These are phyloP conservation scores for Teunomyces funiuensis DNA, from an alignment of 805 yeast species.

Conservation along the genomic window DNA sequence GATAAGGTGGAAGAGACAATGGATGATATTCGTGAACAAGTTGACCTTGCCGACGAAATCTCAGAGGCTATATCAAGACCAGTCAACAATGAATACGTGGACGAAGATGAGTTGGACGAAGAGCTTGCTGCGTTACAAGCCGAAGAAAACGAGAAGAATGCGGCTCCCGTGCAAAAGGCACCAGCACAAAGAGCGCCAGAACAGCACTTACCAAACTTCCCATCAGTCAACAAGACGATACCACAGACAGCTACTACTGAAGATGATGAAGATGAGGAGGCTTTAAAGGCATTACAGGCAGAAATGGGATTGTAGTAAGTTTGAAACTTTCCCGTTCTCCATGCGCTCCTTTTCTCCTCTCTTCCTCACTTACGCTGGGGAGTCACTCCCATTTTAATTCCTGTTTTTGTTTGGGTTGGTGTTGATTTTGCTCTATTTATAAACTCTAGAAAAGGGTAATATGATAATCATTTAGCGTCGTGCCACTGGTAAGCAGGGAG, in stretches of 20 bases:
- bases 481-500: too few relatives aligned
- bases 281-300: slow-evolving; percentile 75
- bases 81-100: slow-evolving; percentile 75
- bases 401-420: slow-evolving; percentile 2
- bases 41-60: slow-evolving; percentile 91
- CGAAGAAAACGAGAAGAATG: slow-evolving; percentile 63
- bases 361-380: background rate
- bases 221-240: slow-evolving; percentile 39
- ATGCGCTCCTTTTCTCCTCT: background rate
- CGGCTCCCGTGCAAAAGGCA: slow-evolving; percentile 13
- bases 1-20: slow-evolving; percentile 96
- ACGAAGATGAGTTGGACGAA: slow-evolving; percentile 92
- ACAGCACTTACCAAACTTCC: slow-evolving; percentile 42
- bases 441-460: slow-evolving; percentile 5
- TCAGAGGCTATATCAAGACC: slow-evolving; percentile 96
- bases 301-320: slow-evolving; percentile 70
- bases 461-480: background rate
- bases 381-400: slow-evolving; percentile 1
- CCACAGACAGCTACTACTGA: slow-evolving; percentile 44
- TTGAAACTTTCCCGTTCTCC: background rate
- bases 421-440: slow-evolving; percentile 4
- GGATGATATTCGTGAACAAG: slow-evolving; percentile 98
- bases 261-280: slow-evolving; percentile 83
- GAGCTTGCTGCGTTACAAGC: slow-evolving; percentile 87
- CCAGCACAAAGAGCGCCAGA: slow-evolving; percentile 14